Base-by-base conservation (phyloP, 768 basidiomycete species). In the Agaricus blazei region DNA sequence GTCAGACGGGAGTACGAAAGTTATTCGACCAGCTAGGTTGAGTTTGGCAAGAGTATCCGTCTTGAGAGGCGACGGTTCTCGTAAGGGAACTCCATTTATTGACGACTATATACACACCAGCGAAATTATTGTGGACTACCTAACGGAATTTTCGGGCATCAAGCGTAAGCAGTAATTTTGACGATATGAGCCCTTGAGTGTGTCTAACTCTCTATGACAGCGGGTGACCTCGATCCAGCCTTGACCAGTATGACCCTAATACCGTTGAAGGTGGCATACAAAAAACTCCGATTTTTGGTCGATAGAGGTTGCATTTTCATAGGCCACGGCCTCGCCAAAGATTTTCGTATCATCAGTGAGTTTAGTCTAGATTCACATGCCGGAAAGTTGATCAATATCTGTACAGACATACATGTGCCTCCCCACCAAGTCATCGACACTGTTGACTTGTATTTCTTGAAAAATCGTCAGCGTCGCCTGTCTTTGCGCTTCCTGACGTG, bases 41-140 rank as follows among this genome's bases (percentile, higher is more conserved):
- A 92, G 93, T 54, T 77, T 99, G 6, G 96, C 97, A 26, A 83
- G 97, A 24, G 97, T 99, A 1, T 98, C 95, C 3, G 95, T 96
- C 14, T 69, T 98, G 44, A 82, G 97, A 9, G 95, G 96, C 2
- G 79, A 88, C 62, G 94, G 93, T 0, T 77, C 77, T 0, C 84
- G 84, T 58, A 83, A 88, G 63, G 91, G 91, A 3, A 66, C 88
- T 11, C 96, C 97, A 2, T 97, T 98, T 70, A 97, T 99, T 61
- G 97, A 98, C 62, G 97, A 99, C 63, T 90, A 99, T 63, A 98
- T 98, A 37, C 92, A 97, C 63, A 97, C 94, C 2, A 96, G 92
- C 61, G 96, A 98, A 64, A 79, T 83, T 5, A 93, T 99, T 48
- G 93, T 97, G 27, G 94, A 99, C 70, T 98, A 98, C 67, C 70